Evolutionary conservation across 345 rosid species (phyloP).

Genomic region (Camelina hispida): DNA sequence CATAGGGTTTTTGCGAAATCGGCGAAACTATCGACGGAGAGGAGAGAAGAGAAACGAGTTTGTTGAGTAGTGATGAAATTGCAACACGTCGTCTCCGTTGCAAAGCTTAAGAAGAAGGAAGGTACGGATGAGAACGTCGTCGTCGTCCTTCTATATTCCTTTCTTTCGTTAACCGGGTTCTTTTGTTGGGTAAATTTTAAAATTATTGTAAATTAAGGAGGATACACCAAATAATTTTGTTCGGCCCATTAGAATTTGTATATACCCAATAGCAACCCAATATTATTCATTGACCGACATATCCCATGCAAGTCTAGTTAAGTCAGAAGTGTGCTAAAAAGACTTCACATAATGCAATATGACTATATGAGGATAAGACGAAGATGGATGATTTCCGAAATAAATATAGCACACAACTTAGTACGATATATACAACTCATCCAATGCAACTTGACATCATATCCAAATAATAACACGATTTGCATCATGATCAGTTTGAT

Average conservation of each 20-base stretch:
- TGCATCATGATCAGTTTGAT: background rate
- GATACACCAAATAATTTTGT: background rate
- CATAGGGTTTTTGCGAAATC: conserved; percentile 50
- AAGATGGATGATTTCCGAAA: background rate
- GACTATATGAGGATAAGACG: background rate
- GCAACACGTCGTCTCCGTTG: conserved; percentile 2
- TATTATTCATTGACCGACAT: background rate
- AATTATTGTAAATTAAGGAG: background rate
- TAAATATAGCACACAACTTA: background rate
- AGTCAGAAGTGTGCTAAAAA: too few species aligned
- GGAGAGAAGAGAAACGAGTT: background rate
- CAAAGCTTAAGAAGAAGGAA: background rate
- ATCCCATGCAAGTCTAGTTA: too few species aligned
- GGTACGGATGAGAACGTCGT: conserved; percentile 33
- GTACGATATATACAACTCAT: background rate
- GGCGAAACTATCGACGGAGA: conserved; percentile 26
- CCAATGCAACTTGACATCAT: background rate
- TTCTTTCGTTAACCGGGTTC: conserved; percentile 13
- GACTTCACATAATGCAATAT: background rate
- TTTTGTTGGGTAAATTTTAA: conserved; percentile 8
- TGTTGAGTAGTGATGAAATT: background rate
- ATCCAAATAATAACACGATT: background rate
- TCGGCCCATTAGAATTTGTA: conserved; percentile 24
- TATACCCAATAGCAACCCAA: conserved; percentile 10
- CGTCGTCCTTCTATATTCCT: conserved; percentile 34